Base-by-base conservation (phyloP, 2,329 filamentous ascomycete species). In the Macrophomina pseudophaseolina region DNA sequence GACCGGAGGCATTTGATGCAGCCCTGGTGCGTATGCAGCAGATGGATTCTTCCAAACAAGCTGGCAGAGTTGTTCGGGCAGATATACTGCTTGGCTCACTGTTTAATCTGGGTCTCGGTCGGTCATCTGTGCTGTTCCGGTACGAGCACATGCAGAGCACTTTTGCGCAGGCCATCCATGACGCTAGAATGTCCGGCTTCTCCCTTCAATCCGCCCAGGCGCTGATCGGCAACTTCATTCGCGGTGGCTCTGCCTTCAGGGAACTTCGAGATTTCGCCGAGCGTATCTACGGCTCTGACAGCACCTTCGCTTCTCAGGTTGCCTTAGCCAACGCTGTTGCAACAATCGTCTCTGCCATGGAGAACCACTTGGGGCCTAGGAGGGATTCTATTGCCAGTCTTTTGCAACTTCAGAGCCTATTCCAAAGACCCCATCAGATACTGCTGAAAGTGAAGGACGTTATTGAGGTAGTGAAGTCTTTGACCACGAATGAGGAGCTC, bases 71-170 rank as follows among this genome's bases (percentile, higher is more conserved):
- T 5, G 51, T 83, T 2, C 77, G 77, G 18, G 72, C 73, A 16
- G 71, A 79, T 52, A 70, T 78, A 2, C 72, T 80, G 4, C 68
- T 84, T 1, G 73, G 77, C 18, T 89, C 88, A 11, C 79, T 94
- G 0, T 81, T 90, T 68, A 85, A 88, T 12, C 80, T 94, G 1
- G 87, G 88, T 0, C 84, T 93, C 5, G 92, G 91, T 0, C 84
- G 91, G 56, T 89, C 88, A 46, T 94, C 91, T 0, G 82, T 90
- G 1, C 84, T 95, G 40, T 95, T 92, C 75, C 74, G 78, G 0
- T 92, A 87, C 83, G 81, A 89, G 60, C 74, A 81, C 2, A 80
- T 81, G 2, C 81, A 82, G 33, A 78, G 77, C 30, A 80, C 79
- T 0, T 92, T 94, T 71, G 75, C 79, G 46, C 80, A 77, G 46